Percentiles rank a stretch among this genome's conserved stretches.
phyloP scores from a whole-genome alignment of 768 basidiomycete species.

The Termitomyces sp. region DNA sequence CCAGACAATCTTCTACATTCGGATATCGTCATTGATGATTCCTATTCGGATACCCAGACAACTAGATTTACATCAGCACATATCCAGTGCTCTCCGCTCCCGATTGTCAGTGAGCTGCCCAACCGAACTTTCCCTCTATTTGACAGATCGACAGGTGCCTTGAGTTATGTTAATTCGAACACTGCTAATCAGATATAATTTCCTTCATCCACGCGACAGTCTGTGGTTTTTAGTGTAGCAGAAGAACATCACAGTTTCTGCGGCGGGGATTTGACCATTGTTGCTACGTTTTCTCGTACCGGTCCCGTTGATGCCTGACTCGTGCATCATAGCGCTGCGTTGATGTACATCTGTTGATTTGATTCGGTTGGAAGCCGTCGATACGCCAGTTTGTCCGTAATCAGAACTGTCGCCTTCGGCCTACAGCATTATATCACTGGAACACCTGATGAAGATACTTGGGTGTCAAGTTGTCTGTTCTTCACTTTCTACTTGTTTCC shows the following conservation, averaged over 20 bases:
- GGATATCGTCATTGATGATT: background rate
- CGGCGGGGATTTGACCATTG: background rate
- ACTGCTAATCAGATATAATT: background rate
- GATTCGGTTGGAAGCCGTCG: slow-evolving; percentile 6
- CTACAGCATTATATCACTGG: slow-evolving; percentile 2
- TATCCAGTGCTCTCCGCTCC: background rate
- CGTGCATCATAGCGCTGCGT: background rate
- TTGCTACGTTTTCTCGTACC: background rate
- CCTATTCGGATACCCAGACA: background rate
- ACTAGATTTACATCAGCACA: background rate
- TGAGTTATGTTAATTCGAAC: background rate
- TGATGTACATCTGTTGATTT: background rate
- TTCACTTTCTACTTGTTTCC: slow-evolving; percentile 1
- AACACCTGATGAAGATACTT: background rate
- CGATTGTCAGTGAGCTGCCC: background rate
- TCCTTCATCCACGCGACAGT: background rate
- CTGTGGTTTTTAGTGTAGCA: background rate
- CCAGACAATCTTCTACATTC: background rate
- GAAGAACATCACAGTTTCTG: background rate
- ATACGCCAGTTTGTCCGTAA: background rate
- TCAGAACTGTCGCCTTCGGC: background rate
- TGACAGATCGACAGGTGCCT: slow-evolving; percentile 12
- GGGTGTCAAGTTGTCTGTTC: slow-evolving; percentile 1
- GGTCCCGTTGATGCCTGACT: background rate
- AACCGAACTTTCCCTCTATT: background rate